phyloP scores from a whole-genome alignment of 768 basidiomycete species.

The Phaeotremella skinneri region DNA sequence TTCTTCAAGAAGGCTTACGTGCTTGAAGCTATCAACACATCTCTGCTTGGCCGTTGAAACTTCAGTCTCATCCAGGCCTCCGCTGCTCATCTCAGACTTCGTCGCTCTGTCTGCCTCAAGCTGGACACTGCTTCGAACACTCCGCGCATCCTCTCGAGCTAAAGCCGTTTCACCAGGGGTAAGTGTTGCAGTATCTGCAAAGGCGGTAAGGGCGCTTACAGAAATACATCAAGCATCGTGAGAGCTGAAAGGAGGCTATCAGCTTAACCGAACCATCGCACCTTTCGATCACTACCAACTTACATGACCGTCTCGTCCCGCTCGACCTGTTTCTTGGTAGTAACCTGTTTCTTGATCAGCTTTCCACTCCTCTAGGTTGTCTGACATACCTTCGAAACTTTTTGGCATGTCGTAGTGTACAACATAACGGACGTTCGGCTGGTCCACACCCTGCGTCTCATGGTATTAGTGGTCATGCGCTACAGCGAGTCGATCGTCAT shows the following conservation, averaged over 20 bases:
- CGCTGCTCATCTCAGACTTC: conserved; percentile 6
- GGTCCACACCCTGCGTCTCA: conserved; percentile 47
- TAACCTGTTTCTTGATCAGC: conserved; percentile 24
- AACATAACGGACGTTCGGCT: conserved; percentile 52
- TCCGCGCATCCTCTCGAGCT: conserved; percentile 51
- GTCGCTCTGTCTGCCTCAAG: conserved; percentile 26
- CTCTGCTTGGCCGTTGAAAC: conserved; percentile 23
- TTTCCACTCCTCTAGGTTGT: not conserved
- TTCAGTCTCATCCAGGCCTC: conserved; percentile 23
- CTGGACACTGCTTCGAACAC: conserved; percentile 35
- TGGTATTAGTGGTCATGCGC: not conserved
- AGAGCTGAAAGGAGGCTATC: no score
- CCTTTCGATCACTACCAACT: no score
- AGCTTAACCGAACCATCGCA: no score
- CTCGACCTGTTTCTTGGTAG: conserved; percentile 53
- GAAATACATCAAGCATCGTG: conserved; percentile 51
- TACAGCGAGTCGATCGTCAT: not conserved
- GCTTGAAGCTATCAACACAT: conserved; percentile 45
- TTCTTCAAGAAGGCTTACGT: conserved; percentile 25
- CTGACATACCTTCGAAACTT: conserved; percentile 47
- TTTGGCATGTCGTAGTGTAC: conserved; percentile 52
- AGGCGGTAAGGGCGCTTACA: conserved; percentile 32
- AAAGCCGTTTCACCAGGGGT: conserved; percentile 7
- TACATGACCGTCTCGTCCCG: conserved; percentile 51
- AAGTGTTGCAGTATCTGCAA: not conserved